Evolutionary conservation across 768 basidiomycete genomes (phyloP), one percentile per base, ranked within the genome.

Genomic region (Boletus vinaceobasis): DNA sequence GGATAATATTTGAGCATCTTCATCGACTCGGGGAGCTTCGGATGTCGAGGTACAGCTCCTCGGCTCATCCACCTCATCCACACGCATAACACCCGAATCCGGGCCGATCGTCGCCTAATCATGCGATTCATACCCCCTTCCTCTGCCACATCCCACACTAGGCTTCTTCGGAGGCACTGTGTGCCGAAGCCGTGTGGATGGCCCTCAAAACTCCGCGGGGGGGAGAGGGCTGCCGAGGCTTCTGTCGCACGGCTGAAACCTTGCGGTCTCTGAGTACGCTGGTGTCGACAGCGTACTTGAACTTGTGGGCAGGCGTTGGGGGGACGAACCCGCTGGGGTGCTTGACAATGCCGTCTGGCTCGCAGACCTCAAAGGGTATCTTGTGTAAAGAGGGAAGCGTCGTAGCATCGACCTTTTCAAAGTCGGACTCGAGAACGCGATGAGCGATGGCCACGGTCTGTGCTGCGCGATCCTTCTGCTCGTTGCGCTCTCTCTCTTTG

Each of bases 321-420:
- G 76, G 76, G 10, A 72, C 68, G 58, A 77, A 79, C 1, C 77
- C 77, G 31, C 74, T 75, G 1, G 77, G 70, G 46, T 77, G 76
- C 36, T 65, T 65, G 38, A 76, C 60, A 1, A 60, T 71, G 23
- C 77, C 77, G 47, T 78, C 76, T 4, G 50, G 53, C 26, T 69
- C 65, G 32, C 65, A 59, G 0, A 77, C 67, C 59, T 79, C 77
- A 23, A 74, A 75, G 1, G 77, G 77, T 7, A 78, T 68, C 64
- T 79, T 78, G 57, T 73, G 71, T 5, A 37, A 45, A 17, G 59
- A 50, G 10, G 64, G 61, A 7, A 65, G 58, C 1, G 65, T 67
- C 8, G 60, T 69, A 2, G 68, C 65, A 2, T 62, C 31, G 43
- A 71, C 60, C 19, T 62, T 31, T 27, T 68, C 64, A 48, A 67